phyloP scores from a whole-genome alignment of 2,329 filamentous ascomycete species.

The Apiospora kogelbergensis region DNA sequence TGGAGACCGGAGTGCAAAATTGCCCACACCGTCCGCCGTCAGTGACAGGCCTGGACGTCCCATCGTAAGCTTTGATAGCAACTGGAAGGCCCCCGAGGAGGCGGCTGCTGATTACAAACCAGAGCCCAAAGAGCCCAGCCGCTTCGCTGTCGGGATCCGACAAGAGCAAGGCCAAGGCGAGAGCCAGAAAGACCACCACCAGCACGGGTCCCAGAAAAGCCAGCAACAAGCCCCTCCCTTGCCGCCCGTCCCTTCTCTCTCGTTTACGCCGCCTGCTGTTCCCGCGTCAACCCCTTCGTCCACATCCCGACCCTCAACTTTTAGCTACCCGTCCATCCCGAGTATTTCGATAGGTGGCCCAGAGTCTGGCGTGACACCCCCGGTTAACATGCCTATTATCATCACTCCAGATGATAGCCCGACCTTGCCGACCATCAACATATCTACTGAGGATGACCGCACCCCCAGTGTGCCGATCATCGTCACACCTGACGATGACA shows the following conservation, averaged over 20 bases:
- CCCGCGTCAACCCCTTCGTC: slow-evolving; percentile 29
- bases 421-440: slow-evolving; percentile 41
- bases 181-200: slow-evolving; percentile 23
- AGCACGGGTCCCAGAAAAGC: slow-evolving; percentile 29
- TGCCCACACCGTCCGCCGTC: slow-evolving; percentile 87
- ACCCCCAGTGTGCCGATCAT: slow-evolving; percentile 38
- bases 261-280: slow-evolving; percentile 52
- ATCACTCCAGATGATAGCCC: slow-evolving; percentile 36
- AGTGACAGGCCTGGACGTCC: slow-evolving; percentile 87
- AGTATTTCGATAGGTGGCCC: slow-evolving; percentile 44
- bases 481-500: slow-evolving; percentile 45
- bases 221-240: slow-evolving; percentile 37
- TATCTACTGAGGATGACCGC: slow-evolving; percentile 31
- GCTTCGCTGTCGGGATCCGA: slow-evolving; percentile 27
- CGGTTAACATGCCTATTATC: slow-evolving; percentile 14
- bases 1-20: slow-evolving; percentile 80
- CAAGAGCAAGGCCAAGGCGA: slow-evolving; percentile 20
- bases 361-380: slow-evolving; percentile 28
- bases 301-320: slow-evolving; percentile 32
- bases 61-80: slow-evolving; percentile 93
- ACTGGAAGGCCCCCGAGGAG: slow-evolving; percentile 74
- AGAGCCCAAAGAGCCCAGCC: slow-evolving; percentile 40
- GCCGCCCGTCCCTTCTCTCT: slow-evolving; percentile 50
- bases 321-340: slow-evolving; percentile 37
- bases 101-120: slow-evolving; percentile 71